A percentile compares a stretch with the other conserved stretches of the same genome.
Evolutionary conservation across 768 basidiomycete genomes (phyloP).

Genomic region (Russula vinacea): DNA sequence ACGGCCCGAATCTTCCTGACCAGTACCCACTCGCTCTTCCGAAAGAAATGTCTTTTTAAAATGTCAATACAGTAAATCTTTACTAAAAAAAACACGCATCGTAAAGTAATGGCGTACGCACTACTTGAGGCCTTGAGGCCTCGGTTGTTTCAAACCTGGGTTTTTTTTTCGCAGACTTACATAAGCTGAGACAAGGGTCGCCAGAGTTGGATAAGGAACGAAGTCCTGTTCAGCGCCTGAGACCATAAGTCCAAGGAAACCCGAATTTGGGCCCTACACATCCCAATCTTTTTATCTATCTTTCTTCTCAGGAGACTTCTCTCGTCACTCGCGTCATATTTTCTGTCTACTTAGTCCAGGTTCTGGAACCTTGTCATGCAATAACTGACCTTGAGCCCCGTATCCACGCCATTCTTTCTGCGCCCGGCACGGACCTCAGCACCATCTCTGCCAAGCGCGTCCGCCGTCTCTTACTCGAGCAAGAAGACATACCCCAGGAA

Average conservation of each 20-base stretch:
- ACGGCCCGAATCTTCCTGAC: constrained; percentile 30
- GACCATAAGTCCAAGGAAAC: background rate
- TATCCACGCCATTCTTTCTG: constrained; percentile 67
- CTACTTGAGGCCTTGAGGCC: too few species aligned
- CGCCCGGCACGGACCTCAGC: constrained; percentile 70
- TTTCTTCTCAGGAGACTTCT: background rate
- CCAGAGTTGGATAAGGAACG: background rate
- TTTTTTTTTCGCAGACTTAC: constrained; percentile 1
- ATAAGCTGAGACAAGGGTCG: constrained; percentile 7
- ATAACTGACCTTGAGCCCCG: constrained; percentile 52
- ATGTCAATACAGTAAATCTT: background rate
- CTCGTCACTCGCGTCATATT: background rate
- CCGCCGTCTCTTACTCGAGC: constrained; percentile 64
- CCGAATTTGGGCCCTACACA: background rate
- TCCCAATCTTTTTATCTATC: constrained; percentile 4
- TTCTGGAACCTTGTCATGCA: constrained; percentile 17
- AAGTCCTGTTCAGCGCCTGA: constrained; percentile 5
- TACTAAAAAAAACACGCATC: background rate
- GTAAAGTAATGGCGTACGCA: too few species aligned
- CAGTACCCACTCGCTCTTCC: background rate
- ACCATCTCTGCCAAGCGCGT: constrained; percentile 89
- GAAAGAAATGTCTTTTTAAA: background rate
- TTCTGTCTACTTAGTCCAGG: background rate
- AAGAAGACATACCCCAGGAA: constrained; percentile 54
- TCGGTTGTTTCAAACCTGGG: background rate